Evolutionary conservation across 306 rosid genomes (phyloP), one percentile per base, ranked within the genome.

Genomic region (Rosa lucieae): DNA sequence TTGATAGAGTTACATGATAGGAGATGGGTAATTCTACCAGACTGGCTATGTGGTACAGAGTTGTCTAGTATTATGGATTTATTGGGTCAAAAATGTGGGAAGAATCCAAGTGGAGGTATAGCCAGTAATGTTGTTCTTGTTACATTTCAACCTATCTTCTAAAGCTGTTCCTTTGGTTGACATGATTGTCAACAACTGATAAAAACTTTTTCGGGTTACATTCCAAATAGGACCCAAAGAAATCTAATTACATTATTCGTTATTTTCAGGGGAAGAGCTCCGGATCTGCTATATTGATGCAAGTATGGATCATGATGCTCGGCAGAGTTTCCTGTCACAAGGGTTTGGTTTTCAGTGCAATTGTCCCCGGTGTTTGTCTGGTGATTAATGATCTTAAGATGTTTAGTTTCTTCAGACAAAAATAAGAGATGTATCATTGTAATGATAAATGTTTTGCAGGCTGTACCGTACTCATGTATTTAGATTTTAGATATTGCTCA

Each of bases 271-370:
- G 15, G 99, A 94, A 89, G 99, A 94, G 84, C 93, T 94, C 17
- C 89, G 95, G 85, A 92, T 94, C 70, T 91, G 99, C 89, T 94
- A 94, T 56, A 94, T 94, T 7, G 97, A 94, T 79, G 90, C 95
- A 70, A 94, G 97, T 81, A 82, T 91, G 89, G 83, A 84, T 63
- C 83, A 56, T 6, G 87, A 82, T 82, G 97, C 97, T 63, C 86
- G 99, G 55, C 97, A 67, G 85, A 82, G 82, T 55, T 51, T 88
- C 48, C 81, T 92, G 78, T 84, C 87, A 29, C 87, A 65, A 77
- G 97, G 95, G 3, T 94, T 91, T 73, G 99, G 97, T 80, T 94
- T 94, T 78, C 88, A 75, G 37, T 94, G 97, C 86, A 89, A 84
- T 73, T 91, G 99, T 77, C 71, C 40, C 70, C 87, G 93, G 76